These are phyloP conservation scores for Excoecaria agallocha DNA, from an alignment of 345 rosid genomes.

Conservation along the genomic window DNA sequence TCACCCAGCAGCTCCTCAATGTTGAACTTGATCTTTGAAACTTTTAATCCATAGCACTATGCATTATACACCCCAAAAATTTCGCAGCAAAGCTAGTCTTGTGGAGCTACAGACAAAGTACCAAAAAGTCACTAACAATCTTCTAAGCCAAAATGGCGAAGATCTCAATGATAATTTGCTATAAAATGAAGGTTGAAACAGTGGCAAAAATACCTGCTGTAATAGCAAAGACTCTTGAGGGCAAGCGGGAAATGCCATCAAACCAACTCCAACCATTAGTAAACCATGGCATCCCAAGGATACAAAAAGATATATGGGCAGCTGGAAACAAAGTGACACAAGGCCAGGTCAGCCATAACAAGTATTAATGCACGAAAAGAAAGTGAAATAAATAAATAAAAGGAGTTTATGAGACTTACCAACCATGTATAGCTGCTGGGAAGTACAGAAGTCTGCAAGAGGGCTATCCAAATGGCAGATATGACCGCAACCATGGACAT, in stretches of 20 bases:
- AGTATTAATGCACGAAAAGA: neutral
- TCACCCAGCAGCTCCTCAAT: too few relatives aligned
- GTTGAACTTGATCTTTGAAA: too few relatives aligned
- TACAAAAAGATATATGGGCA: conserved; percentile 64
- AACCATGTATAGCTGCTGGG: conserved; percentile 50
- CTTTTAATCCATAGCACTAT: too few relatives aligned
- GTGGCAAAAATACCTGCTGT: conserved; percentile 47
- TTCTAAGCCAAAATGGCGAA: neutral
- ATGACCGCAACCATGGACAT: conserved; percentile 44
- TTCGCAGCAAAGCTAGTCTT: neutral
- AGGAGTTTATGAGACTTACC: conserved; percentile 34
- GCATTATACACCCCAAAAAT: neutral
- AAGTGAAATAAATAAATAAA: neutral
- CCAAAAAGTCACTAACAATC: neutral
- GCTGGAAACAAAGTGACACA: conserved; percentile 26
- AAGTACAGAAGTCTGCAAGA: conserved; percentile 50
- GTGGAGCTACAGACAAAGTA: neutral
- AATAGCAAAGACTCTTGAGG: conserved; percentile 67
- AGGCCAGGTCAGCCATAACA: neutral
- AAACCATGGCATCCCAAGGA: conserved; percentile 78
- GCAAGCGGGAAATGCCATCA: conserved; percentile 70
- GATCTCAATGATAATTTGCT: neutral
- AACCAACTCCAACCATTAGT: conserved; percentile 69
- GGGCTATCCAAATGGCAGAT: conserved; percentile 53
- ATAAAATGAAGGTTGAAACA: neutral